Base-by-base conservation (phyloP, 345 rosid genomes). In the Barbarea vulgaris region DNA sequence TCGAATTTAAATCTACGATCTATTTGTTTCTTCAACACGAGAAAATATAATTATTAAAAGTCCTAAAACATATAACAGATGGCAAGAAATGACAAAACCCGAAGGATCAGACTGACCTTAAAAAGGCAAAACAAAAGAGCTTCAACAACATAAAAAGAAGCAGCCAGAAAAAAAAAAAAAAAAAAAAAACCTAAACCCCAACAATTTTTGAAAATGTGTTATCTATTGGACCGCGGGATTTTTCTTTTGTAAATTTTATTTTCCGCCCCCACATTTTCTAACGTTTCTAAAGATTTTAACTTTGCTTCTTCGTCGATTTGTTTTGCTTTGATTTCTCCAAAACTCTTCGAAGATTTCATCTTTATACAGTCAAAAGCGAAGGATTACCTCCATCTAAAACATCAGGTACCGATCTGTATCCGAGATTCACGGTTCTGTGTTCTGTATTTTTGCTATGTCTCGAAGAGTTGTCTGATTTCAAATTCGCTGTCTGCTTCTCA, bases 331-430 rank as follows among this genome's bases (percentile, higher is more conserved):
- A 61, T 10, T 34, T 22, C 37, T 21, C 17, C 12, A 19, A 6
- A 19, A 17, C 13, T 31, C 61, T 24, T 33, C 6, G 7, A 66
- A 56, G 34, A 18, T 19, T 70, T n/a, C 39, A 6, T 17, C n/a
- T 27, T 64, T 63, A 15, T n/a, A 42, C 31, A 8, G 33, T 42
- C 47, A 21, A 21, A 47, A 67, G 60, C 65, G n/a, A 57, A 46
- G 14, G 8, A 48, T 12, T 12, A 50, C 52, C 55, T 74, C 58
- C 41, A 24, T n/a, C 30, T 37, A 52, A 58, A 67, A 54, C 6
- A 59, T 21, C 67, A 37, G 64, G 53, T 68, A 67, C 18, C 14
- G 73, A 58, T 75, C 78, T 57, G 73, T 75, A 34, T 75, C 73
- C 19, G 22, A 61, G 48, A 37, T 57, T 62, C 69, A 39, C 39